Conservation (phyloP, 2,329 filamentous ascomycete genomes). For the Fusarium tjaetaba region DNA sequence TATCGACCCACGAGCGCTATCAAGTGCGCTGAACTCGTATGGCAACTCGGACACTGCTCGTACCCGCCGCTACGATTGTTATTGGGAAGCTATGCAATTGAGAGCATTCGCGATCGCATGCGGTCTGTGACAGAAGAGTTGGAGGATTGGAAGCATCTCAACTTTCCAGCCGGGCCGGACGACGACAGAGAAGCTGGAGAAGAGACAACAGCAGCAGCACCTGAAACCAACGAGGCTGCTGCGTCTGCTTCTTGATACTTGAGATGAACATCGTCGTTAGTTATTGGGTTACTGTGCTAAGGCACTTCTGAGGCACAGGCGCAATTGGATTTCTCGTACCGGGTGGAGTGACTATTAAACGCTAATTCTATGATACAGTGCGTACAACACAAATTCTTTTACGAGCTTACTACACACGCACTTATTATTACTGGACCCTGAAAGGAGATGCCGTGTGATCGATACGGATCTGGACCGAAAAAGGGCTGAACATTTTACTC, state of each 20-base stretch:
- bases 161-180: constrained; percentile 62
- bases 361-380: constrained; percentile 20
- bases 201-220: constrained; percentile 6
- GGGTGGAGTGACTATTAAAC: neutral
- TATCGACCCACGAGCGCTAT: constrained; percentile 88
- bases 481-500: constrained; percentile 6
- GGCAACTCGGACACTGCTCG: constrained; percentile 94
- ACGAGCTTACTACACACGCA: constrained; percentile 7
- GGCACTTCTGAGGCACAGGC: neutral
- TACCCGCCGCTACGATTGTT: constrained; percentile 88
- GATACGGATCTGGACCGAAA: constrained; percentile 7
- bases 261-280: neutral
- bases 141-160: constrained; percentile 90
- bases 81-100: constrained; percentile 93
- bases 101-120: constrained; percentile 91
- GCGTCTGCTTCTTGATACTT: constrained; percentile 13
- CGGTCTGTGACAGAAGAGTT: constrained; percentile 94
- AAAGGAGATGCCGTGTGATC: constrained; percentile 4
- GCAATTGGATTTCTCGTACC: neutral
- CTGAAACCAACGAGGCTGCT: constrained; percentile 21
- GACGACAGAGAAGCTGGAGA: constrained; percentile 40
- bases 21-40: constrained; percentile 91
- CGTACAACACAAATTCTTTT: constrained; percentile 11
- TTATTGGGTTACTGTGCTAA: neutral
- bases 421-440: constrained; percentile 14